phyloP scores from a whole-genome alignment of 2,329 filamentous ascomycete genomes.

The Stagonosporopsis tanaceti region DNA sequence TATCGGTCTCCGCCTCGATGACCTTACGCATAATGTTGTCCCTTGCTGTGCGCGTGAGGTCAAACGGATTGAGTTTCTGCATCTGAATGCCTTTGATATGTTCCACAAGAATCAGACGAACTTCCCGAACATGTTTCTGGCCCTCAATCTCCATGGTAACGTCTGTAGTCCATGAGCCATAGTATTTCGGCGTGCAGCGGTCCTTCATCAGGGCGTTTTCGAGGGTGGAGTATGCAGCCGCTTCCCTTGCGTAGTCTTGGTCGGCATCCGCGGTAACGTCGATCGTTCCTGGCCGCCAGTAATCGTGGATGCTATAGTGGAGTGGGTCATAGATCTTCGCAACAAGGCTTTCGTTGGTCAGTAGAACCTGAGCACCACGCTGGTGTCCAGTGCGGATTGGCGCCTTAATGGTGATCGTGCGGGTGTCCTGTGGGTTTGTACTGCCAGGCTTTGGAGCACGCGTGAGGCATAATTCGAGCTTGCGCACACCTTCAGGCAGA shows the following conservation, averaged over 20 bases:
- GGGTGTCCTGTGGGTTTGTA: background rate
- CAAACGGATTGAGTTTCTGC: background rate
- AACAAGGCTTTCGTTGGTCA: slow-evolving; percentile 6
- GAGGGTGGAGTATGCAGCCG: background rate
- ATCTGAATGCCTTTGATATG: slow-evolving; percentile 5
- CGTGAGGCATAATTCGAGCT: slow-evolving; percentile 1
- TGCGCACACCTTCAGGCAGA: background rate
- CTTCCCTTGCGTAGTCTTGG: background rate
- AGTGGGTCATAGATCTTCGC: slow-evolving; percentile 21
- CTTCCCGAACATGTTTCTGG: background rate
- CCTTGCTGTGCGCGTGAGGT: background rate
- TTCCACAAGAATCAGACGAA: slow-evolving; percentile 15
- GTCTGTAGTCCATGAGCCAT: slow-evolving; percentile 1
- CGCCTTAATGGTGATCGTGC: background rate
- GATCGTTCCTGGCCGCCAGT: background rate
- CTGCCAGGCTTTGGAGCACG: background rate
- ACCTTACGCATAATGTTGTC: slow-evolving; percentile 19
- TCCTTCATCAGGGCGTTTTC: background rate
- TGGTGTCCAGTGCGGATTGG: slow-evolving; percentile 3
- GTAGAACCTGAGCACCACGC: slow-evolving; percentile 13
- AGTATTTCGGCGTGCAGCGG: background rate
- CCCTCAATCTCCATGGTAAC: background rate
- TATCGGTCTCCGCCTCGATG: slow-evolving; percentile 10
- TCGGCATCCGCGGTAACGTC: background rate
- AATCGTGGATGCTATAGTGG: slow-evolving; percentile 3